These are phyloP conservation scores for Puccinia hordei DNA, from an alignment of 1,284 basidiomycete genomes.

Conservation along the genomic window DNA sequence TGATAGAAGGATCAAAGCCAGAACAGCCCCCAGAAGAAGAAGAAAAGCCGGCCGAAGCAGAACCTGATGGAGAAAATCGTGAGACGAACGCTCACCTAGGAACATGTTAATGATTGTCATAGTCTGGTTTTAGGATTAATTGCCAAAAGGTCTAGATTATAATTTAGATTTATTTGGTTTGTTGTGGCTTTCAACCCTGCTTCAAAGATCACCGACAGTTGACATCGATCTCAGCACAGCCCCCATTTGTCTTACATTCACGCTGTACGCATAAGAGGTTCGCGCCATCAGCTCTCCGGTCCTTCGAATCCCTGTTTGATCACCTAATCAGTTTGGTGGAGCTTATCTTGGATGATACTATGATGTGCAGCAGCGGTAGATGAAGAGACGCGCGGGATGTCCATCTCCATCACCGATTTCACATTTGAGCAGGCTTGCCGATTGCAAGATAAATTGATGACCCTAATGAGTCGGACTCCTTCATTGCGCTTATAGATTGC, in stretches of 20 bases:
- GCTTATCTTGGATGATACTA: not conserved
- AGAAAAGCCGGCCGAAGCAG: not conserved
- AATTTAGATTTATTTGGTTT: not conserved
- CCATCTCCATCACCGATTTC: not conserved
- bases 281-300: not conserved
- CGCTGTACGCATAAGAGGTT: slow-evolving; percentile 5
- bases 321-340: not conserved
- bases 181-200: not conserved
- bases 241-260: not conserved
- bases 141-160: not conserved
- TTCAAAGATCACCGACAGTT: not conserved
- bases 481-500: not conserved
- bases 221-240: slow-evolving; percentile 3
- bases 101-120: not conserved
- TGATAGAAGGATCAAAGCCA: slow-evolving; percentile 52
- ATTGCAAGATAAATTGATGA: not conserved
- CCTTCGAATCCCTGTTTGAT: not conserved
- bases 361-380: too few relatives aligned
- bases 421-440: not conserved
- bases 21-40: slow-evolving; percentile 17
- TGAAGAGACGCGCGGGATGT: too few relatives aligned
- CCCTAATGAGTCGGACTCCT: not conserved
- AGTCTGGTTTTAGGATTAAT: not conserved
- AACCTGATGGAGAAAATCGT: not conserved
- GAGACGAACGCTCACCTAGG: not conserved